Evolutionary conservation across 768 basidiomycete species (phyloP).

Genomic region (Mrakia frigida): DNA sequence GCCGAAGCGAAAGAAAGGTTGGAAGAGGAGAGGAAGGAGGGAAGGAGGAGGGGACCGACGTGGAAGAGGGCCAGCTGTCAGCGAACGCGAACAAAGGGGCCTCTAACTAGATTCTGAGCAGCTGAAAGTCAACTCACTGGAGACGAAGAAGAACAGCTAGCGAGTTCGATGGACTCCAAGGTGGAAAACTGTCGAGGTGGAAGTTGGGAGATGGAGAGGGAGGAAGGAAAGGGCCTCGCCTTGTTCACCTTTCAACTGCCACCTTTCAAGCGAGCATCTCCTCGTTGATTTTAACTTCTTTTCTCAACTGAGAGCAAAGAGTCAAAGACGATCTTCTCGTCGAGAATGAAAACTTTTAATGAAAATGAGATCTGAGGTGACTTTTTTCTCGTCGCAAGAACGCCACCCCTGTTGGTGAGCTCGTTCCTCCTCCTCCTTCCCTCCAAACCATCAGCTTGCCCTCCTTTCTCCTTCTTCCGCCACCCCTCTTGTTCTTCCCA

Average conservation of each 20-base stretch:
- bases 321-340: no score
- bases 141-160: no score
- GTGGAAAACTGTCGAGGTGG: conserved; percentile 4
- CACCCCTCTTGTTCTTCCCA: background rate
- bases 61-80: background rate
- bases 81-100: background rate
- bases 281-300: background rate
- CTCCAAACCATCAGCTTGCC: no score
- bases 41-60: background rate
- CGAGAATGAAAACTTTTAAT: no score
- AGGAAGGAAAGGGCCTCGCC: background rate
- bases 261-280: background rate
- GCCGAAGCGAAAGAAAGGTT: no score
- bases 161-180: background rate
- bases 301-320: background rate
- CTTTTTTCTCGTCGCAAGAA: no score
- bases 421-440: background rate
- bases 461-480: background rate
- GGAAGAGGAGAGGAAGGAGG: background rate
- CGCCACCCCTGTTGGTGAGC: background rate
- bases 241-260: background rate
- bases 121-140: background rate
- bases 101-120: background rate
- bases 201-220: background rate
- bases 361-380: no score